These are phyloP conservation scores for Liriodendron chinense DNA, from an alignment of 164 flowering plant genomes.

Conservation along the genomic window DNA sequence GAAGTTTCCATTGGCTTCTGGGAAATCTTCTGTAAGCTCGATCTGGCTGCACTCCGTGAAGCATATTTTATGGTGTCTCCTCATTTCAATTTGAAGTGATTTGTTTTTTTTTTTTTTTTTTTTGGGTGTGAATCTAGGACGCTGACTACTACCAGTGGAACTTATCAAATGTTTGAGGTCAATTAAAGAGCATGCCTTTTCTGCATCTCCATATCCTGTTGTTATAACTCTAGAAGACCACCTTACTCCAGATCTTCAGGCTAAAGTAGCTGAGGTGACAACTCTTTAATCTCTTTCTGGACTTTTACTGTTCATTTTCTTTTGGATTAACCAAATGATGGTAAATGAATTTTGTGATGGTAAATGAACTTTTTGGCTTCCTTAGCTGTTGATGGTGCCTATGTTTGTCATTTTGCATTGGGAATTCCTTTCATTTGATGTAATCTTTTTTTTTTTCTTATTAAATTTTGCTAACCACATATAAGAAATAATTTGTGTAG, in stretches of 20 bases:
- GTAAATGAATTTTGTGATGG: not conserved
- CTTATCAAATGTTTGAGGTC: slow-evolving; percentile 68
- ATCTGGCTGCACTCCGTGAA: not conserved
- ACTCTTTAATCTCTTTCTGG: not conserved
- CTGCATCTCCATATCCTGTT: slow-evolving; percentile 61
- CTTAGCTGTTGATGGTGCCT: not conserved
- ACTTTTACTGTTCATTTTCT: not conserved
- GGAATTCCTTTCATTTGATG: not conserved
- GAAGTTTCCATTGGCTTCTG: not conserved
- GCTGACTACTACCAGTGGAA: slow-evolving; percentile 56
- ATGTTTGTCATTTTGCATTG: not conserved
- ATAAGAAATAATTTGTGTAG: slow-evolving; percentile 25
- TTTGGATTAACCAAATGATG: not conserved
- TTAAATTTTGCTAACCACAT: not conserved
- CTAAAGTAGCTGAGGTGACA: slow-evolving; percentile 69
- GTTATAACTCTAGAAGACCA: slow-evolving; percentile 78
- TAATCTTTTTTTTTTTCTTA: too few species aligned
- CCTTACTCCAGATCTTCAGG: slow-evolving; percentile 65
- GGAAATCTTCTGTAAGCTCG: not conserved
- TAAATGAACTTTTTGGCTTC: not conserved
- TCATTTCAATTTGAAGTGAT: not conserved
- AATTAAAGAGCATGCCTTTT: slow-evolving; percentile 62
- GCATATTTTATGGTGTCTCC: not conserved
- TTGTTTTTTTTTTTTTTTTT: not conserved
- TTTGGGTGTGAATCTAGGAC: slow-evolving; percentile 39